Base-by-base conservation (phyloP, 148 eudicot species). In the Persicaria maculosa region DNA sequence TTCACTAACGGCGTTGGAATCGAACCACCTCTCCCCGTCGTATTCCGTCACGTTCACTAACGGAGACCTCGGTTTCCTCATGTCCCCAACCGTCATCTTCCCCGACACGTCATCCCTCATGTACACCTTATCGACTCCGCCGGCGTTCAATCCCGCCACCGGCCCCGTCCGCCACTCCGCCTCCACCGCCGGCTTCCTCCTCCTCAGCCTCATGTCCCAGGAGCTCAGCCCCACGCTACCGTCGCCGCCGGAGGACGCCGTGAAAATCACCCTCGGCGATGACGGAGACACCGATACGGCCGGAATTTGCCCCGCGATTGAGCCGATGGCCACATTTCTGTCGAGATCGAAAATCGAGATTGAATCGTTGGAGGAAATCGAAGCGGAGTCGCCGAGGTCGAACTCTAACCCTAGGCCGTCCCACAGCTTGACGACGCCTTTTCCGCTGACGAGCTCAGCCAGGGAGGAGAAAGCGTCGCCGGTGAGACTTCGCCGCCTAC, bases 351-450 rank as follows among this genome's bases (percentile, higher is more conserved):
- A 81, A 12, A 84, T 54, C 0, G 88, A 79, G 52, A 91, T 80
- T 0, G 85, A 77, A 62, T 74, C 69, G 6, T 36, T 48, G 9
- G 73, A 71, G 16, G 46, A 73, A 52, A 40, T 6, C n/a, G 74
- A 73, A 71, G 47, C n/a, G 20, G 40, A 46, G 15, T 20, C 57
- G 12, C 77, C 80, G 5, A 77, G 48, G 69, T 80, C 88, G 6
- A 88, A 76, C 11, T 81, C 84, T 52, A 87, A 77, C 0, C 86
- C 84, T 7, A 86, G 64, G 40, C 86, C 78, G 46, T 87, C 93
- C 97, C 97, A 93, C 2, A 91, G 80, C 83, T 84, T 86, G 7
- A 93, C 98, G 62, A 91, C 88, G 47, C 84, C 84, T 62, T 83
- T 89, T 5, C 91, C 94, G 45, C 64, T 59, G 1, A 87, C 71